These are phyloP conservation scores for Fusarium robinianum DNA, from an alignment of 2,329 filamentous ascomycete genomes.

Conservation along the genomic window DNA sequence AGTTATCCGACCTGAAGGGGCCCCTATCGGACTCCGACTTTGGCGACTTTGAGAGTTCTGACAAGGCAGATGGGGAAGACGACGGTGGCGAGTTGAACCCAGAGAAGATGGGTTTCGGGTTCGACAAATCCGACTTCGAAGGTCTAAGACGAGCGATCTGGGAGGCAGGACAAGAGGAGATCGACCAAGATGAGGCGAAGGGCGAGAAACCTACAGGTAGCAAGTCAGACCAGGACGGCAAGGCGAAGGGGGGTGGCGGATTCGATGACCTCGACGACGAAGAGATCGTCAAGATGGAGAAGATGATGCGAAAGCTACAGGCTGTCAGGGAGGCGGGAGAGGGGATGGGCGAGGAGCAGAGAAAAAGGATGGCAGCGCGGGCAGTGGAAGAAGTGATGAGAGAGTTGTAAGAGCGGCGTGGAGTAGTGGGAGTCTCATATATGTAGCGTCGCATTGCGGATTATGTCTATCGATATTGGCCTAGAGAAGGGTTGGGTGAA, in stretches of 20 bases:
- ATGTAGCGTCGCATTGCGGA: too few species aligned
- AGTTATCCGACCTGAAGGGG: conserved; percentile 55
- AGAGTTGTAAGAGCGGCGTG: conserved; percentile 47
- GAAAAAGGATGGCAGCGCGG: conserved; percentile 62
- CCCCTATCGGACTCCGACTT: conserved; percentile 38
- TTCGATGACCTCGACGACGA: conserved; percentile 52
- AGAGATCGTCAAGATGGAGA: conserved; percentile 63
- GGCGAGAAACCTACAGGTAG: conserved; percentile 12
- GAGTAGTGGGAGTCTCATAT: not conserved
- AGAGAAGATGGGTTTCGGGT: conserved; percentile 55
- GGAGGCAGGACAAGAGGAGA: conserved; percentile 42
- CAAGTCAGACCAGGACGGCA: conserved; percentile 15
- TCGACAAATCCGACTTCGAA: conserved; percentile 57
- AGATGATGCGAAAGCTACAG: conserved; percentile 67
- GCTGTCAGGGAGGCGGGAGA: conserved; percentile 63
- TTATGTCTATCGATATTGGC: too few species aligned
- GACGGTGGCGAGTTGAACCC: conserved; percentile 48
- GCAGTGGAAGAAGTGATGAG: conserved; percentile 69
- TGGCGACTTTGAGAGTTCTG: conserved; percentile 41
- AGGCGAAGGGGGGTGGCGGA: conserved; percentile 40
- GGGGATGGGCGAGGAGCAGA: conserved; percentile 63
- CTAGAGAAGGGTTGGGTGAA: too few species aligned
- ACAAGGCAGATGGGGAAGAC: conserved; percentile 38
- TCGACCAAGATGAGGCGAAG: conserved; percentile 25
- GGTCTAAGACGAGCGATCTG: conserved; percentile 58